A percentile compares a stretch with the other conserved stretches of the same genome.
Conservation (phyloP, 805 yeast genomes). For the Zygoascus flipseniorum region DNA sequence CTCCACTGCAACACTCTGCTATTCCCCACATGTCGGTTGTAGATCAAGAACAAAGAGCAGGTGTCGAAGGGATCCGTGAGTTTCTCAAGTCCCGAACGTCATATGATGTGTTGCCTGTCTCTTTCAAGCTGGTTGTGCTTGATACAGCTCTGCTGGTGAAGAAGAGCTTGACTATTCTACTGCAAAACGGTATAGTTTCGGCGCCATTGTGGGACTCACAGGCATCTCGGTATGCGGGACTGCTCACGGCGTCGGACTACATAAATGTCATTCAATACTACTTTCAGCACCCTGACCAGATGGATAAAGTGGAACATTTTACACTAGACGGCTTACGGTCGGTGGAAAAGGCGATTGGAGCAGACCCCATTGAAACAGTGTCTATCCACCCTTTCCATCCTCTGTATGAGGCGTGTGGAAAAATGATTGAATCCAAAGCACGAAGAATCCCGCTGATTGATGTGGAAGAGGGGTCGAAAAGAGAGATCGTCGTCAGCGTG, state of each 20-base stretch:
- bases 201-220: constrained; percentile 96
- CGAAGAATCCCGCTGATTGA: constrained; percentile 92
- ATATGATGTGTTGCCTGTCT: constrained; percentile 93
- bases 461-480: constrained; percentile 81
- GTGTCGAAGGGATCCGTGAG: constrained; percentile 54
- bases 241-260: constrained; percentile 85
- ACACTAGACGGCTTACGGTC: constrained; percentile 79
- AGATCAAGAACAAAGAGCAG: constrained; percentile 28
- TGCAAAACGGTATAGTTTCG: constrained; percentile 90
- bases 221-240: constrained; percentile 86
- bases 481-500: constrained; percentile 92
- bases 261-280: constrained; percentile 93
- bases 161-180: constrained; percentile 77
- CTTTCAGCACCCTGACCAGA: constrained; percentile 75
- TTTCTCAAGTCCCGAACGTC: constrained; percentile 87
- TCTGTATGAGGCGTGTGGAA: constrained; percentile 84
- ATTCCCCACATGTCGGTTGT: background rate
- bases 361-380: constrained; percentile 73
- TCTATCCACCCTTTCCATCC: constrained; percentile 88
- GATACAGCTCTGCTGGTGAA: constrained; percentile 87
- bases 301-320: constrained; percentile 77
- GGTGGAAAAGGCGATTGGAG: constrained; percentile 82
- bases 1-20: too few relatives aligned
- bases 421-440: constrained; percentile 82
- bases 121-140: constrained; percentile 83